Conservation (phyloP, 2,329 filamentous ascomycete species). For the Ascochyta lentis region DNA sequence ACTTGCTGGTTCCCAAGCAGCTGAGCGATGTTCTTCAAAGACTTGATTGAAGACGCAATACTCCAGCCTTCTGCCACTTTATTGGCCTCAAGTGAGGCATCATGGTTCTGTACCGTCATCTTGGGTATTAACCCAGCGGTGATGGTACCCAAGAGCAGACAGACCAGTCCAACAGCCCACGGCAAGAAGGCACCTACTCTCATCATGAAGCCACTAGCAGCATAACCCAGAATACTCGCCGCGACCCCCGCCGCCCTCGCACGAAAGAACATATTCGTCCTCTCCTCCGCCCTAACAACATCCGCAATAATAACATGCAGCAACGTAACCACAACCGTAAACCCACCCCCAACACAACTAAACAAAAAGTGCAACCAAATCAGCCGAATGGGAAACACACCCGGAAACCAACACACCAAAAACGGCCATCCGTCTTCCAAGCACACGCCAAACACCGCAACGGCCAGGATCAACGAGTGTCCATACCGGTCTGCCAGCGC, state of each 20-base stretch:
- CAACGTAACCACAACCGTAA: conserved; percentile 24
- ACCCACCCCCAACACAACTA: conserved; percentile 21
- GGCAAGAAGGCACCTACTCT: conserved; percentile 15
- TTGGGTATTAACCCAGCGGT: conserved; percentile 19
- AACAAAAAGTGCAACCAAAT: conserved; percentile 29
- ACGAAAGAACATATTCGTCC: conserved; percentile 25
- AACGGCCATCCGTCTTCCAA: conserved; percentile 24
- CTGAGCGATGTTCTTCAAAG: not conserved
- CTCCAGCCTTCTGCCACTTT: not conserved
- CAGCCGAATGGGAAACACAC: conserved; percentile 22
- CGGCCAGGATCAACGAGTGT: conserved; percentile 20
- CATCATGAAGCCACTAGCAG: conserved; percentile 22
- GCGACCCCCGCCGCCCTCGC: conserved; percentile 23
- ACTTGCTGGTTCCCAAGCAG: conserved; percentile 21
- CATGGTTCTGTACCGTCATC: conserved; percentile 1
- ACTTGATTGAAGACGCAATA: not conserved
- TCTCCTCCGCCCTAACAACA: conserved; percentile 21
- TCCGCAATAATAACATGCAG: conserved; percentile 29
- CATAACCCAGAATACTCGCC: conserved; percentile 25
- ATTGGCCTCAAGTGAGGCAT: not conserved
- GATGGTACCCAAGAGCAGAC: conserved; percentile 6
- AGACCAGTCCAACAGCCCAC: conserved; percentile 20
- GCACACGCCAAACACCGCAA: conserved; percentile 25
- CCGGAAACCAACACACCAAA: conserved; percentile 22
- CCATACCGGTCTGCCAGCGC: conserved; percentile 27